Conservation (phyloP, 495 filamentous ascomycete species). For the Penicillium macrosclerotiorum region DNA sequence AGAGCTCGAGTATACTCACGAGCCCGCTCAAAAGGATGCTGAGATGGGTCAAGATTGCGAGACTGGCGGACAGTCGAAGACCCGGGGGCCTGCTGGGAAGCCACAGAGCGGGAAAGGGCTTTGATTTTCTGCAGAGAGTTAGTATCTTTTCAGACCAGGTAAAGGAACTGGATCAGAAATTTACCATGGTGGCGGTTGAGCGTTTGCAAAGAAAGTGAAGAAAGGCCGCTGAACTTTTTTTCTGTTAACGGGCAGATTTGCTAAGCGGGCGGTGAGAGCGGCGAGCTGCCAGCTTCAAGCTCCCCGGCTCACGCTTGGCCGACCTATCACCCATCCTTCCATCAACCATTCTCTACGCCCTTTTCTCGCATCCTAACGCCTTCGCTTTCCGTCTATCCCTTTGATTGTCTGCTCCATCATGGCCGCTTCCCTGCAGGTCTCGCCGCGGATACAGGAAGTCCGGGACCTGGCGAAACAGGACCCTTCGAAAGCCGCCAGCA, state of each 20-base stretch:
- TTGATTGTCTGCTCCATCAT: constrained; percentile 30
- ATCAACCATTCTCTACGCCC: constrained; percentile 10
- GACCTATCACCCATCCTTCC: constrained; percentile 22
- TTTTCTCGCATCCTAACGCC: constrained; percentile 2
- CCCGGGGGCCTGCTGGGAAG: constrained; percentile 77
- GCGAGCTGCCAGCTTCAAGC: constrained; percentile 35
- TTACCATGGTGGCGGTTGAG: constrained; percentile 22
- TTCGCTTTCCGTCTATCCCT: not conserved
- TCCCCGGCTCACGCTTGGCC: constrained; percentile 24
- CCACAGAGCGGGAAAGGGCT: constrained; percentile 75
- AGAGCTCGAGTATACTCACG: constrained; percentile 87
- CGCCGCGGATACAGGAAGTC: constrained; percentile 75
- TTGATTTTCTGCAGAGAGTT: constrained; percentile 73
- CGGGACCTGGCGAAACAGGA: constrained; percentile 77
- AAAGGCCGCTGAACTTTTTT: constrained; percentile 29
- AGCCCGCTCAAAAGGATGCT: constrained; percentile 93
- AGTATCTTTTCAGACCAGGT: too few relatives aligned
- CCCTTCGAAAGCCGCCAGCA: constrained; percentile 72
- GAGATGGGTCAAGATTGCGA: constrained; percentile 86
- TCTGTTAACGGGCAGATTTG: constrained; percentile 31
- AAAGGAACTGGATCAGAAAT: too few relatives aligned
- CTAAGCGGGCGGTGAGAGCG: constrained; percentile 30
- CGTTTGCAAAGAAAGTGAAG: constrained; percentile 10
- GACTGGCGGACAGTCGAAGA: constrained; percentile 68
- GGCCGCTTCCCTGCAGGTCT: constrained; percentile 49